Conservation (phyloP, 768 basidiomycete genomes). For the Rhizopogon roseolus region DNA sequence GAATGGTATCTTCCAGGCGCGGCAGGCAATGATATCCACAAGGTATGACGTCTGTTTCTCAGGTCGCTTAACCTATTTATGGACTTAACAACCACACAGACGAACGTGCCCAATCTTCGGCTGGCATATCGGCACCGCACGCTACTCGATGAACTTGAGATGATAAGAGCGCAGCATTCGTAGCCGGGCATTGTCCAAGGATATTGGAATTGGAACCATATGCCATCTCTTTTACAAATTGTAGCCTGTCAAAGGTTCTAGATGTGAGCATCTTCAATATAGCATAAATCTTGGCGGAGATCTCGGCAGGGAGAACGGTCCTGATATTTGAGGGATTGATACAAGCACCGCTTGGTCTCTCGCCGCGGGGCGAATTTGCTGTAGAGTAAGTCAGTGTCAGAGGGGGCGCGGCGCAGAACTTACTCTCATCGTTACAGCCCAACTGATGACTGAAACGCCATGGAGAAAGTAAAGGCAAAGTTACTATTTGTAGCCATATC, state of each 20-base stretch:
- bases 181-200: not conserved
- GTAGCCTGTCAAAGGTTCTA: not conserved
- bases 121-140: conserved; percentile 91
- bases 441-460: not conserved
- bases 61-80: not conserved
- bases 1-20: conserved; percentile 93
- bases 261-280: not conserved
- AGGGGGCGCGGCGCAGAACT: not conserved
- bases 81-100: conserved; percentile 40
- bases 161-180: conserved; percentile 43
- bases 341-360: not conserved
- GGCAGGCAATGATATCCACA: conserved; percentile 93
- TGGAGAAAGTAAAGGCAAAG: no score
- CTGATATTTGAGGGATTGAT: not conserved
- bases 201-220: not conserved
- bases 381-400: not conserved
- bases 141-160: conserved; percentile 75
- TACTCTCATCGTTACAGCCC: not conserved
- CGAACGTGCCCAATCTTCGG: conserved; percentile 94
- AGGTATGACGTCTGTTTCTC: conserved; percentile 43
- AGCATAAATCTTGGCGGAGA: not conserved
- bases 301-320: not conserved
- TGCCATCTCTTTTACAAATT: not conserved
- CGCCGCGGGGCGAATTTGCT: not conserved
- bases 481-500: no score